Conservation (phyloP, 2,329 filamentous ascomycete species). For the Phymatotrichopsis omnivora region DNA sequence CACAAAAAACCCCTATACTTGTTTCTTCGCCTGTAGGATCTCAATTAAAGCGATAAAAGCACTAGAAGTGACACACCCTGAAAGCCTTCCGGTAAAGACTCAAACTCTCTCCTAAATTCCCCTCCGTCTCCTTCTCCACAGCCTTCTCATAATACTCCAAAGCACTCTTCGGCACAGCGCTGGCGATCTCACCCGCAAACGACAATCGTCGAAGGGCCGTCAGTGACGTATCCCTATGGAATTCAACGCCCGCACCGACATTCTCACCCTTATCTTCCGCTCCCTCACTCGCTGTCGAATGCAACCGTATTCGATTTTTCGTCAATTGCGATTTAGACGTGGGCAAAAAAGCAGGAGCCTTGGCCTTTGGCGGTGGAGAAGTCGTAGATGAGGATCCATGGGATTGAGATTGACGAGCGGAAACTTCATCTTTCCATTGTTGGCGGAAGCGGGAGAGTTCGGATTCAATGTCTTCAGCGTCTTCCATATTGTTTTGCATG, state of each 20-base stretch:
- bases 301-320: slow-evolving; percentile 5
- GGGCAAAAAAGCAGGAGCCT: not conserved
- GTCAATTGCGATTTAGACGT: no score
- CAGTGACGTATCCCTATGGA: slow-evolving; percentile 4
- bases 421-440: slow-evolving; percentile 76
- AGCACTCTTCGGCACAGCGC: slow-evolving; percentile 46
- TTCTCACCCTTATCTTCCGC: not conserved
- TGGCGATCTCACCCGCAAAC: not conserved
- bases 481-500: not conserved
- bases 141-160: slow-evolving; percentile 89
- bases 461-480: slow-evolving; percentile 41
- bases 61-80: slow-evolving; percentile 51
- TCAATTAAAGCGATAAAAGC: no score
- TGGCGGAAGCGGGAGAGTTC: slow-evolving; percentile 80
- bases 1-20: no score
- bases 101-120: slow-evolving; percentile 80
- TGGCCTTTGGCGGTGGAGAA: slow-evolving; percentile 8
- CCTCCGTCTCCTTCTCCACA: slow-evolving; percentile 75
- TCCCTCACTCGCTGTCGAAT: slow-evolving; percentile 1
- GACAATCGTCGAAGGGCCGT: slow-evolving; percentile 5
- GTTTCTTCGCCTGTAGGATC: no score
- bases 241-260: not conserved
- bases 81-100: slow-evolving; percentile 84
- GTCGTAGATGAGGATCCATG: slow-evolving; percentile 2
- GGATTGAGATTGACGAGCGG: slow-evolving; percentile 38